These are phyloP conservation scores for Protostelium mycophagum DNA, from an alignment of 78 protist species.

Conservation along the genomic window DNA sequence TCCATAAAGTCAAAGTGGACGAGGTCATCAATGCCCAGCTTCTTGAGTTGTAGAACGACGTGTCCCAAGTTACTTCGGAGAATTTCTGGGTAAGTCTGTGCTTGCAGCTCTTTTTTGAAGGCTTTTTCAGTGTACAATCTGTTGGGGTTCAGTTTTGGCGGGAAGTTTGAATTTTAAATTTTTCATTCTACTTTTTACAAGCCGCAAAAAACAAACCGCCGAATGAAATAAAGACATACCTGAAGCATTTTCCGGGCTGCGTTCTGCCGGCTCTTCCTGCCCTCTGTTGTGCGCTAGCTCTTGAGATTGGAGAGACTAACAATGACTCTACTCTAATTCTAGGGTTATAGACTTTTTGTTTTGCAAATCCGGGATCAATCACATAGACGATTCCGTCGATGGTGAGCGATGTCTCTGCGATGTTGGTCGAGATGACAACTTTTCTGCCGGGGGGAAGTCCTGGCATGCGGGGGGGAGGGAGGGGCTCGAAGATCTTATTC, in stretches of 20 bases:
- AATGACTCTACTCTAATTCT: slow-evolving; percentile 96
- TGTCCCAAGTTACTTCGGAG: slow-evolving; percentile 82
- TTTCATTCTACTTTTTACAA: slow-evolving; percentile 54
- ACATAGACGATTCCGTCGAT: slow-evolving; percentile 99
- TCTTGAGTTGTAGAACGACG: slow-evolving; percentile 87
- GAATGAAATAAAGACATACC: no score
- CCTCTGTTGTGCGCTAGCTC: slow-evolving; percentile 98
- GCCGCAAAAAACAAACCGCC: no score
- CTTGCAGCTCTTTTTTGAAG: slow-evolving; percentile 77
- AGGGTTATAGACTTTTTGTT: slow-evolving; percentile 98
- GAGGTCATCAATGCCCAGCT: slow-evolving; percentile 93
- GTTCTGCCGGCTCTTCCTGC: slow-evolving; percentile 99
- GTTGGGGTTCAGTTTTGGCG: slow-evolving; percentile 9
- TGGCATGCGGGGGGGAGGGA: slow-evolving; percentile 31
- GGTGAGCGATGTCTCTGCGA: slow-evolving; percentile 99
- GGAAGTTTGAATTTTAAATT: slow-evolving; percentile 12
- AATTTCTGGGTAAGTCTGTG: slow-evolving; percentile 97
- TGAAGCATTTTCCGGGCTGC: slow-evolving; percentile 93
- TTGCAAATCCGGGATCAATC: slow-evolving; percentile 98
- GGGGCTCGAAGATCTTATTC: slow-evolving; percentile 76
- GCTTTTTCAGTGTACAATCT: slow-evolving; percentile 89
- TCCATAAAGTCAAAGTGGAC: slow-evolving; percentile 98
- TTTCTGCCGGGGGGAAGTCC: slow-evolving; percentile 81
- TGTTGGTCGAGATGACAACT: slow-evolving; percentile 96
- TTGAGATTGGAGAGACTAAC: slow-evolving; percentile 94